A percentile compares a stretch with the other conserved stretches of the same genome.
phyloP scores from a whole-genome alignment of 2,329 filamentous ascomycete species.

The Hysterium pulicare region DNA sequence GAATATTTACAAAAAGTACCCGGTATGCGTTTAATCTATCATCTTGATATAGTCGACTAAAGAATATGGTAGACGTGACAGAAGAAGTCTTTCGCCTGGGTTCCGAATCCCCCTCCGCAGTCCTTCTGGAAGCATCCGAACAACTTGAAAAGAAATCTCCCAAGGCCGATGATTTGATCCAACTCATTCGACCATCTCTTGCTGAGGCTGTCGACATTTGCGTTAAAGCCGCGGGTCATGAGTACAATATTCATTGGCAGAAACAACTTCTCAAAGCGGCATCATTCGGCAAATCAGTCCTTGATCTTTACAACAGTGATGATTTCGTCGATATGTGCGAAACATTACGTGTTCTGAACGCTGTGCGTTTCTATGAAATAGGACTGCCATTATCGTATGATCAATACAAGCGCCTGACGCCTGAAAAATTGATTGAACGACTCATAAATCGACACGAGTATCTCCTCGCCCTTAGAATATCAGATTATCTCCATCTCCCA shows the following conservation, averaged over 20 bases:
- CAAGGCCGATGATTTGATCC: constrained; percentile 96
- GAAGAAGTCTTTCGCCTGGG: constrained; percentile 87
- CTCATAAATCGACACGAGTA: constrained; percentile 89
- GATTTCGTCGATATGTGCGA: constrained; percentile 99
- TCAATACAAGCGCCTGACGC: constrained; percentile 86
- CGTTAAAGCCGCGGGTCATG: constrained; percentile 87
- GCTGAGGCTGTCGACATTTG: constrained; percentile 93
- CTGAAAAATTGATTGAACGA: constrained; percentile 80
- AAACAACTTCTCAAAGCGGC: constrained; percentile 94
- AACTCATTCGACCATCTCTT: constrained; percentile 81
- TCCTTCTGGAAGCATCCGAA: constrained; percentile 88
- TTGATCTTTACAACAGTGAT: constrained; percentile 96
- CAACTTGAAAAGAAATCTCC: constrained; percentile 91
- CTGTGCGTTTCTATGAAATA: constrained; percentile 85
- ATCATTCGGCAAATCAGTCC: constrained; percentile 94
- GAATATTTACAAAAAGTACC: constrained; percentile 96
- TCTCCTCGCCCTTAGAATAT: constrained; percentile 81
- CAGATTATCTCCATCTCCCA: constrained; percentile 79
- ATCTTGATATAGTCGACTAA: neutral
- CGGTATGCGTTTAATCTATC: constrained; percentile 32
- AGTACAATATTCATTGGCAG: constrained; percentile 88
- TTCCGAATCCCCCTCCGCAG: constrained; percentile 82
- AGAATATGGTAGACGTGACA: constrained; percentile 57
- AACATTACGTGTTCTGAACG: constrained; percentile 85
- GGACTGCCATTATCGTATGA: constrained; percentile 89